phyloP scores from a whole-genome alignment of 2,329 filamentous ascomycete genomes.

The Penicillium nordicum region DNA sequence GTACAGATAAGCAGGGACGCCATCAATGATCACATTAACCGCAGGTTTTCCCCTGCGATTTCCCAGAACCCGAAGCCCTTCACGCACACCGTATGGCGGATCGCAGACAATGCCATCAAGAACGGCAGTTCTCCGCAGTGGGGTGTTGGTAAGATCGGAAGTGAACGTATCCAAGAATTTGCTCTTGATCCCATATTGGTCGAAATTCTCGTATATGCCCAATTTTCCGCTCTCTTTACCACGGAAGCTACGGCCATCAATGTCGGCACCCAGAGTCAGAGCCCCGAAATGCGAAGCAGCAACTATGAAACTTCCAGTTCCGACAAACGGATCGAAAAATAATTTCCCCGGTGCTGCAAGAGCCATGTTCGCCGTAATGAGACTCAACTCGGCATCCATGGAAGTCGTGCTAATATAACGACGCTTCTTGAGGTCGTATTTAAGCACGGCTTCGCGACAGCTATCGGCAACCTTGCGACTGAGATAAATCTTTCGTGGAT shows the following conservation, averaged over 20 bases:
- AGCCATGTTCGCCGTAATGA: constrained; percentile 89
- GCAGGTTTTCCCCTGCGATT: constrained; percentile 58
- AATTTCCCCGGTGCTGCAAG: constrained; percentile 77
- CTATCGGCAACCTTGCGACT: constrained; percentile 68
- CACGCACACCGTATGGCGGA: constrained; percentile 90
- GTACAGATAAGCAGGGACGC: constrained; percentile 65
- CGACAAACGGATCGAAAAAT: constrained; percentile 93
- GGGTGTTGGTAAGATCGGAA: constrained; percentile 83
- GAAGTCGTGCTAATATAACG: constrained; percentile 92
- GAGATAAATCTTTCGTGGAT: constrained; percentile 64
- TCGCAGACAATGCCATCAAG: constrained; percentile 94
- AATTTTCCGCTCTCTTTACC: constrained; percentile 49
- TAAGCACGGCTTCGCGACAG: constrained; percentile 63
- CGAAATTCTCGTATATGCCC: constrained; percentile 67
- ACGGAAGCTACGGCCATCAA: constrained; percentile 84
- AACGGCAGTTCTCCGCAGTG: constrained; percentile 59
- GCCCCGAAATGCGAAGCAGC: constrained; percentile 90
- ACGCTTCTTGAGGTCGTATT: constrained; percentile 88
- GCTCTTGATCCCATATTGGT: constrained; percentile 69
- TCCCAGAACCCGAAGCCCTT: constrained; percentile 85
- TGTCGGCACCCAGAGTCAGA: constrained; percentile 79
- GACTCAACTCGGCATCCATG: constrained; percentile 91
- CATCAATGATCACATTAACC: constrained; percentile 63
- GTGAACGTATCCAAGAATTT: constrained; percentile 75
- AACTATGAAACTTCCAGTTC: constrained; percentile 88